Evolutionary conservation across 2,329 filamentous ascomycete genomes (phyloP).

Genomic region (Talaromyces sp.): DNA sequence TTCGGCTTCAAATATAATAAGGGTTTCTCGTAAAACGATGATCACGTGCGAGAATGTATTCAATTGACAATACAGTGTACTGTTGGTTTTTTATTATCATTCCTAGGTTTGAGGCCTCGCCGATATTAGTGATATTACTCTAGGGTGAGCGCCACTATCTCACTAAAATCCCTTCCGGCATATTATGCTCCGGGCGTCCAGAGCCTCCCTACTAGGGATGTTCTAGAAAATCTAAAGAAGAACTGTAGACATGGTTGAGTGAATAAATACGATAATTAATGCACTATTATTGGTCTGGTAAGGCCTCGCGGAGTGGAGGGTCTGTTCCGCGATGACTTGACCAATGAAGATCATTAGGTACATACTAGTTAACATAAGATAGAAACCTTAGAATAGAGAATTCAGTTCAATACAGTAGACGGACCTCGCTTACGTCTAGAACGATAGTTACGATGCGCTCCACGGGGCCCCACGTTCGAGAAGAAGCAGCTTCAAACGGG

Average conservation of each 20-base stretch:
- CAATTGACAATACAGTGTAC: no score
- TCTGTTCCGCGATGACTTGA: conserved; percentile 7
- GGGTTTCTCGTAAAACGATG: no score
- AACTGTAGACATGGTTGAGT: background rate
- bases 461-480: background rate
- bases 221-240: background rate
- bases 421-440: background rate
- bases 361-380: background rate
- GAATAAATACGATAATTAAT: background rate
- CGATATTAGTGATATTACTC: no score
- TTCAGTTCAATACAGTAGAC: background rate
- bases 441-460: background rate
- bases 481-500: background rate
- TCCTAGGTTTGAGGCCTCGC: no score
- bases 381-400: background rate
- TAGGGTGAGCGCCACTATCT: no score
- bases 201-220: no score
- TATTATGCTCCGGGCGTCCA: no score
- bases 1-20: no score
- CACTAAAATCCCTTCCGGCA: no score
- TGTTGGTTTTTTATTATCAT: no score
- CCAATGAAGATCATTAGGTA: background rate
- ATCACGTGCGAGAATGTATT: no score
- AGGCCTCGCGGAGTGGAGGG: conserved; percentile 8
- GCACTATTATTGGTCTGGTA: background rate